phyloP scores from a whole-genome alignment of 495 filamentous ascomycete species.

The Geopyxis carbonaria region DNA sequence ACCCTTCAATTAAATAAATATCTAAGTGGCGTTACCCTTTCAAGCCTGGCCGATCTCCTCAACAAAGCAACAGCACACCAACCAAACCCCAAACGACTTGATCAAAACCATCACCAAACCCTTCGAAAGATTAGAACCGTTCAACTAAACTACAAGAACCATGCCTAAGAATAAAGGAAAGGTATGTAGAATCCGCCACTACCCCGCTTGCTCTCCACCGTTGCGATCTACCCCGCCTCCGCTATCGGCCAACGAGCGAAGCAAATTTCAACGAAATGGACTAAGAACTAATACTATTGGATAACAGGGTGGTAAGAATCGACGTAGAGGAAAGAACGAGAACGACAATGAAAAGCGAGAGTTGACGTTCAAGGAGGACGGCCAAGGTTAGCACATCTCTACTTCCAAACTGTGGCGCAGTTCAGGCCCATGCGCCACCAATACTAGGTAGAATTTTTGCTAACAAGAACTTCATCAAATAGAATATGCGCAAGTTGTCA shows the following conservation, averaged over 20 bases:
- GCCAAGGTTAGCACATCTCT: conserved; percentile 44
- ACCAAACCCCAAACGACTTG: too few relatives aligned
- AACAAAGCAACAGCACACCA: too few relatives aligned
- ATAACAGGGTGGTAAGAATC: conserved; percentile 90
- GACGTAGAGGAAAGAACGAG: conserved; percentile 98
- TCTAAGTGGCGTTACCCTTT: too few relatives aligned
- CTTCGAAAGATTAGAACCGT: too few relatives aligned
- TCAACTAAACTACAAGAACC: conserved; percentile 27
- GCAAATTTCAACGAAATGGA: conserved; percentile 9
- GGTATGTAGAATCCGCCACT: conserved; percentile 34
- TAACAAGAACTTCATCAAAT: conserved; percentile 7
- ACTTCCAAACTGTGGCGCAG: conserved; percentile 4
- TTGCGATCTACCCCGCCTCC: conserved; percentile 2
- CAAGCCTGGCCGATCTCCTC: too few relatives aligned
- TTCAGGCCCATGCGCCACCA: background rate
- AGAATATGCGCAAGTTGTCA: conserved; percentile 97
- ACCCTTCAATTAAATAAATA: too few relatives aligned
- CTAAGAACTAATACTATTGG: conserved; percentile 8
- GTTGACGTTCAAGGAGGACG: conserved; percentile 95
- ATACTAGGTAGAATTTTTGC: conserved; percentile 5
- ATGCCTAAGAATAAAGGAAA: conserved; percentile 99
- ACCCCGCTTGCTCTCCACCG: conserved; percentile 5
- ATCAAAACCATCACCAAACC: too few relatives aligned
- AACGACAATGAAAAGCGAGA: conserved; percentile 99
- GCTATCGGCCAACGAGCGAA: conserved; percentile 7